Conservation (phyloP, 2,329 filamentous ascomycete species). For the Fusarium sp. region DNA sequence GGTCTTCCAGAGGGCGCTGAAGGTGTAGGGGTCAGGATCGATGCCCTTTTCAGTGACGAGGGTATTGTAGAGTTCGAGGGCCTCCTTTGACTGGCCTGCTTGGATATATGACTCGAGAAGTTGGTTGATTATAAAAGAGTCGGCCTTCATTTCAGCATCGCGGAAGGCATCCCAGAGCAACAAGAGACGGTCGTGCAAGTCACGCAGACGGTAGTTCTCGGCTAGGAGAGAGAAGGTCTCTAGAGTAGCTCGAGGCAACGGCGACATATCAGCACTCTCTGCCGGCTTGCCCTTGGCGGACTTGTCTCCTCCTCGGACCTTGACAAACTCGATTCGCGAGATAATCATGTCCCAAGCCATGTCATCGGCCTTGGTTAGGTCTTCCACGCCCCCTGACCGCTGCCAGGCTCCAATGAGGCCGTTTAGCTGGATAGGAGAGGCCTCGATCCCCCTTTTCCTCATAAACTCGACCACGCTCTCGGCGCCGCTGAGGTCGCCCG, state of each 20-base stretch:
- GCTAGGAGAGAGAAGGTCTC: constrained; percentile 86
- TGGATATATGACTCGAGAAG: constrained; percentile 78
- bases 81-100: constrained; percentile 68
- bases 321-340: constrained; percentile 75
- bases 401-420: constrained; percentile 86
- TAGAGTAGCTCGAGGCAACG: constrained; percentile 74
- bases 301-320: constrained; percentile 55
- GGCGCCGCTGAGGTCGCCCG: constrained; percentile 79
- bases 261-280: constrained; percentile 17
- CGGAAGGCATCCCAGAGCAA: constrained; percentile 75
- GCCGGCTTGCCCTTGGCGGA: constrained; percentile 5
- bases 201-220: constrained; percentile 77
- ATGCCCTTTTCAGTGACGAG: constrained; percentile 67
- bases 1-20: constrained; percentile 77
- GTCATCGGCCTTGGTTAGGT: constrained; percentile 74
- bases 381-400: constrained; percentile 69
- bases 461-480: constrained; percentile 82
- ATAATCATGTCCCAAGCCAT: constrained; percentile 85
- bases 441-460: constrained; percentile 76
- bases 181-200: constrained; percentile 70
- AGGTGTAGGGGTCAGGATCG: constrained; percentile 78
- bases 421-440: constrained; percentile 84
- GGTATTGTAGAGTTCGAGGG: constrained; percentile 69
- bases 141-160: constrained; percentile 75
- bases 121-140: constrained; percentile 86